phyloP scores from a whole-genome alignment of 139 green algal genomes.

The Chlorella sorokiniana region DNA sequence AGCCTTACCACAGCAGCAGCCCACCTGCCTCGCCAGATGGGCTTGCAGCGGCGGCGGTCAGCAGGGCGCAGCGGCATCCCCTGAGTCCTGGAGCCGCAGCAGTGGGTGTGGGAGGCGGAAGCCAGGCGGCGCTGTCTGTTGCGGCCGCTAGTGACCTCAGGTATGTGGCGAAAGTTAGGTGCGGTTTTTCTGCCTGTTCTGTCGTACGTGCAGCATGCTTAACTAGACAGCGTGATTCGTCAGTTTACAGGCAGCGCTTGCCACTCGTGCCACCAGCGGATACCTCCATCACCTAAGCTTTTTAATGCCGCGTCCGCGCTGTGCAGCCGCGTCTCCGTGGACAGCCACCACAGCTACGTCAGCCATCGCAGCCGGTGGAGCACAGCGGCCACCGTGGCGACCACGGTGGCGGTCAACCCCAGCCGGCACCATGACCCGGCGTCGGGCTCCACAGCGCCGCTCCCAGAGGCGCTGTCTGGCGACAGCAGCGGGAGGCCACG shows the following conservation, averaged over 20 bases:
- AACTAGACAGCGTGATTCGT: too few species aligned
- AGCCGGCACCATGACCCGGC: neutral
- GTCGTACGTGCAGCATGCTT: too few species aligned
- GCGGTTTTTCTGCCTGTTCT: too few species aligned
- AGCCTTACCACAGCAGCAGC: neutral
- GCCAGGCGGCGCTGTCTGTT: neutral
- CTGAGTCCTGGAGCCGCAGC: neutral
- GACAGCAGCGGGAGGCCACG: neutral
- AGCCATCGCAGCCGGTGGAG: neutral
- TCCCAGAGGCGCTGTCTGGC: neutral
- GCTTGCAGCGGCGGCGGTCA: neutral
- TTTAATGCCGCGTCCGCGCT: too few species aligned
- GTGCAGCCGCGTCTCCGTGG: neutral
- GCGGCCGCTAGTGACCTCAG: neutral
- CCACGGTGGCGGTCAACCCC: neutral
- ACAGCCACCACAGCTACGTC: conserved; percentile 11
- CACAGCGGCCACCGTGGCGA: neutral
- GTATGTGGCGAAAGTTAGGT: neutral
- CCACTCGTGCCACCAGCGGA: too few species aligned
- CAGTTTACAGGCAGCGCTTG: too few species aligned
- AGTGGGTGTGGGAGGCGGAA: neutral
- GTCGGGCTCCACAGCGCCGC: neutral
- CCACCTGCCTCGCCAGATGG: neutral
- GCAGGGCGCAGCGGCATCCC: neutral
- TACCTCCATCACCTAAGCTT: too few species aligned